Evolutionary conservation across 805 yeast genomes (phyloP), one percentile per base, ranked within the genome.

Genomic region (Jamesozyma lodderae): DNA sequence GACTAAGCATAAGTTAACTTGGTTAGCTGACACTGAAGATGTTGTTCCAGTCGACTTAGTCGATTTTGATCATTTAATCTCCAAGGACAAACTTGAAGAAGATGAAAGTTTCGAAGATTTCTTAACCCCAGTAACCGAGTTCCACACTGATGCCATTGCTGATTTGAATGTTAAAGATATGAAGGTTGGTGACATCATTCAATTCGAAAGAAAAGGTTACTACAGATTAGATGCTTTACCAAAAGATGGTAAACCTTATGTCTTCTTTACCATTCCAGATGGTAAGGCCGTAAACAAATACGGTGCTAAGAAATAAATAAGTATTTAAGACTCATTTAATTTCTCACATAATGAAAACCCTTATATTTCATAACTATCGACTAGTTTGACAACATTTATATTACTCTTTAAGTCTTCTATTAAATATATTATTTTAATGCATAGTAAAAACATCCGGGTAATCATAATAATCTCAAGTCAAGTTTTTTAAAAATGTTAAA

Each of bases 151-250:
- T 31, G 96, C 90, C 21, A 52, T 73, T 49, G 96, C 85, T 48
- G 97, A 90, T 60, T 59, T 75, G 45, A 88, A 87, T 57, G 75
- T 88, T 46, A 73, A 73, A 55, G 65, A 71, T 37, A 72, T 90
- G 73, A 79, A 83, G 68, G 81, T 69, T 49, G 95, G 94, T 48
- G 95, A 85, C 49, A 70, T 88, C 41, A 77, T 90, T 51, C 97
- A 90, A 68, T 87, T 90, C 50, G 97, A 90, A 68, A 83, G 97
- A 72, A 90, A 90, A 70, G 97, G 97, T 53, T 90, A 86, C 72
- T 90, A 67, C 77, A 77, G 92, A 60, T 70, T 88, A 44, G 97
- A 90, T 51, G 48, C 68, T 46, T 38, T 53, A 37, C 70, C 70
- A 44, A 62, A 66, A 24, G 75, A 72, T 42, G 82, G 79, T 41